Evolutionary conservation across 176 grass and related monocot genomes (phyloP).

Genomic region (Triticum aestivum): DNA sequence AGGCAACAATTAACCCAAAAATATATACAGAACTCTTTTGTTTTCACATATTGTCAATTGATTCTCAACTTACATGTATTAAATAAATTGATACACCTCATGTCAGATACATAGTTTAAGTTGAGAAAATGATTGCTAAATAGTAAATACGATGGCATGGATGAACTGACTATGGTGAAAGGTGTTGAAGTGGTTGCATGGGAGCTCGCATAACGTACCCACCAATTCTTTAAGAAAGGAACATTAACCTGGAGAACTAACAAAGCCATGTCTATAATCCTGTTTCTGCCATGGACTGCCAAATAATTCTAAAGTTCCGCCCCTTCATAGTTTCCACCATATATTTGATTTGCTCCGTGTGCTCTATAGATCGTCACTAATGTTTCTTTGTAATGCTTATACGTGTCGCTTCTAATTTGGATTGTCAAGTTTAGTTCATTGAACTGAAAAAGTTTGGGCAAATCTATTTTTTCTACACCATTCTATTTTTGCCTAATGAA

Average conservation of each 20-base stretch:
- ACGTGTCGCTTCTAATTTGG: slow-evolving; percentile 59
- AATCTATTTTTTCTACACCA: background rate
- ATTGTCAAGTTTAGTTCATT: slow-evolving; percentile 66
- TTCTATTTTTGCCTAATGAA: slow-evolving; percentile 3
- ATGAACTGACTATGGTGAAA: background rate
- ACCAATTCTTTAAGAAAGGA: background rate
- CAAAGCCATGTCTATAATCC: background rate
- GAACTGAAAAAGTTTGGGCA: slow-evolving; percentile 69
- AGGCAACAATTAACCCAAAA: slow-evolving; percentile 31
- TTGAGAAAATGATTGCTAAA: background rate
- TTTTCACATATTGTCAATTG: background rate
- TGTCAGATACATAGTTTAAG: slow-evolving; percentile 3
- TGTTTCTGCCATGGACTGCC: background rate
- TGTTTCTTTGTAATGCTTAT: slow-evolving; percentile 27
- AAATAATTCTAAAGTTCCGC: slow-evolving; percentile 4
- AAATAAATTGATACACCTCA: background rate
- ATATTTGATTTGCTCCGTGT: background rate
- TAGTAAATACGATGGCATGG: background rate
- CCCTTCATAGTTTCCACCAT: background rate
- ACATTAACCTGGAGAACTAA: background rate
- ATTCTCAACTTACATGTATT: background rate
- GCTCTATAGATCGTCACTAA: background rate
- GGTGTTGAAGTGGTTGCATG: background rate
- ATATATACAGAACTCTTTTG: background rate
- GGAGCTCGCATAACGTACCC: background rate